phyloP scores from a whole-genome alignment of 2,329 filamentous ascomycete species.

The Falciphora oryzae region DNA sequence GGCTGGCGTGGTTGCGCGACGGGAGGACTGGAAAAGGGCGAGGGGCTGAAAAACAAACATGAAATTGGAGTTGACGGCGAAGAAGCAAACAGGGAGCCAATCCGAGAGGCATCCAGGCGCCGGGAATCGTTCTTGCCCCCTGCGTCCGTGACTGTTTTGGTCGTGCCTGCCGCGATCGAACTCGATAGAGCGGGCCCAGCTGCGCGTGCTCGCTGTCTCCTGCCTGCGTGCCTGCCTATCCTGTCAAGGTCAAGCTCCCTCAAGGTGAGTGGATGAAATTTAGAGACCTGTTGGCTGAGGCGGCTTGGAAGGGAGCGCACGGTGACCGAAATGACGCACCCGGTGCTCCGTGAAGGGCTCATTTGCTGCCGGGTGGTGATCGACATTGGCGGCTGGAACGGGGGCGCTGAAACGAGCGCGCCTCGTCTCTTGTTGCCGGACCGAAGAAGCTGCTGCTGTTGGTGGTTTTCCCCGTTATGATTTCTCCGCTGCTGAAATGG shows the following conservation, averaged over 20 bases:
- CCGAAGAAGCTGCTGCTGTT: too few relatives aligned
- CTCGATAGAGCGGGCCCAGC: too few relatives aligned
- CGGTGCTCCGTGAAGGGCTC: neutral
- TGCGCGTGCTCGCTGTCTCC: too few relatives aligned
- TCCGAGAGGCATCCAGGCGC: too few relatives aligned
- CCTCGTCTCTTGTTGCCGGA: too few relatives aligned
- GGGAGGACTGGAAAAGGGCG: neutral
- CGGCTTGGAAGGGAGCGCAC: neutral
- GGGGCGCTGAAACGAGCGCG: neutral
- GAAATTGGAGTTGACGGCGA: neutral
- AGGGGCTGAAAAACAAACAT: neutral
- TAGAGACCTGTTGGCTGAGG: too few relatives aligned
- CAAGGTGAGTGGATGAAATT: neutral
- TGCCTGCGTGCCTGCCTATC: too few relatives aligned
- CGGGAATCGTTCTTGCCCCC: neutral
- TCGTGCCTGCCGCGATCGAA: too few relatives aligned
- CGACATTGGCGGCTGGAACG: neutral
- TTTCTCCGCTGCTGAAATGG: too few relatives aligned
- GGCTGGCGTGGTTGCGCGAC: neutral
- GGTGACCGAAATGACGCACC: neutral
- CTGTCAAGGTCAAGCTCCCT: neutral
- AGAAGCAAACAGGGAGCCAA: neutral
- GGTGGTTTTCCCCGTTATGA: too few relatives aligned
- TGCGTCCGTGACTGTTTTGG: neutral
- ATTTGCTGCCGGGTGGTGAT: neutral